Base-by-base conservation (phyloP, 805 yeast genomes). In the Ogataea polymorpha region DNA sequence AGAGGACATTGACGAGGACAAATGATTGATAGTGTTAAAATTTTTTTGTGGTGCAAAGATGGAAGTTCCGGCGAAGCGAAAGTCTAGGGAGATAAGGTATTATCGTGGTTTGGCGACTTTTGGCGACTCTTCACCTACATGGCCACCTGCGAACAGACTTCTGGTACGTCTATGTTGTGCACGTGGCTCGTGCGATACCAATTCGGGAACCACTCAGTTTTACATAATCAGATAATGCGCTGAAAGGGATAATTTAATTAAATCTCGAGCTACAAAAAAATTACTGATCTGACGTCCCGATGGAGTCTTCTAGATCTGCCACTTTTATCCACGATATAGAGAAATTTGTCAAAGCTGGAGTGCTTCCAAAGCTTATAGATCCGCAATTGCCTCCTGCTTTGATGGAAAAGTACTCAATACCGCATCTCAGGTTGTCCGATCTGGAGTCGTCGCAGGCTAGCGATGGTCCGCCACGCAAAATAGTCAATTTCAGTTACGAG, bases 1-100 rank as follows among this genome's bases (percentile, higher is more conserved):
- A 32, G 86, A 77, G 12, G 89, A 80, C 90, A 84, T 83, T 35
- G n/a, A 39, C 18, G 11, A 23, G 28, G 37, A 23, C 23, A 33
- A 16, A 11, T 25, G 12, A 23, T 20, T 28, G 28, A 28, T 20
- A 15, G n/a, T 23, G 8, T 26, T 32, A 32, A 39, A 39, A 39
- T 27, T 39, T 38, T 37, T 39, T 32, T 17, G 15, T 21, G 42
- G 42, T 39, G 42, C 30, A 39, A 26, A 35, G 42, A 35, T 24
- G 21, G 10, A 14, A 21, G 14, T 38, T 26, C 39, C 38, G 36
- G 42, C 25, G 33, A 30, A 32, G 37, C 42, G 37, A 34, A 6
- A 29, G 8, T 23, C 18, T 12, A 13, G 13, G 10, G 14, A 24
- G 37, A 33, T 33, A 33, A 32, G 35, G 21, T 7, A n/a, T 15